Evolutionary conservation across 768 basidiomycete genomes (phyloP), one percentile per base, ranked within the genome.

Genomic region (Lentinus brumalis): DNA sequence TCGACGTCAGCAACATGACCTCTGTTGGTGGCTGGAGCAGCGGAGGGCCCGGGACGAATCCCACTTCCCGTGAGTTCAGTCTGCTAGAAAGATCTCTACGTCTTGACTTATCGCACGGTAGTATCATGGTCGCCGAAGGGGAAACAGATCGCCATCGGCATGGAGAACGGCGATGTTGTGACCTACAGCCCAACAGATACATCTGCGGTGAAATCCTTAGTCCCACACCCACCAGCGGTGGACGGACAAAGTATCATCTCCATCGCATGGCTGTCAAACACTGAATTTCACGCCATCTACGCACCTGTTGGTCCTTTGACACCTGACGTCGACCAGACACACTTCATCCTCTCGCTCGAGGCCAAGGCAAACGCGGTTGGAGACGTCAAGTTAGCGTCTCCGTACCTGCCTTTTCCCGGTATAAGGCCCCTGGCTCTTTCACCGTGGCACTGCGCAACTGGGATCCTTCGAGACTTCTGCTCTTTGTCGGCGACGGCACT

Each of bases 91-190:
- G 21, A 39, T 56, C 44, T 62, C 40, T 51, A 26, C 53, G 35
- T 31, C 5, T 3, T 0, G 16, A 63, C 16, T 45, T 9, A 26
- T n/a, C 54, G 52, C 15, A 31, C 9, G 54, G 11, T 58, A 93
- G 92, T 88, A 9, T 83, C 88, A 12, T 94, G 92, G 91, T 93
- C 91, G 3, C 89, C 91, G 1, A 92, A 91, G 71, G 92, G 91
- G 47, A 94, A 91, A 69, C 91, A 93, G 57, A 78, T 94, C 44
- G 90, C 89, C 1, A 82, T 94, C 49, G 92, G 88, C 26, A 74
- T 92, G 15, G 82, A 82, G 64, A 80, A 78, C 18, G 91, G 91
- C 3, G 87, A 88, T 56, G 86, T 93, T 41, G 70, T 90, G 44
- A 86, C 89, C 0, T 92, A 85, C 69, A 78, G 81, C 41, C 79